These are phyloP conservation scores for Penicillium sp. DNA, from an alignment of 2,329 filamentous ascomycete genomes.

Conservation along the genomic window DNA sequence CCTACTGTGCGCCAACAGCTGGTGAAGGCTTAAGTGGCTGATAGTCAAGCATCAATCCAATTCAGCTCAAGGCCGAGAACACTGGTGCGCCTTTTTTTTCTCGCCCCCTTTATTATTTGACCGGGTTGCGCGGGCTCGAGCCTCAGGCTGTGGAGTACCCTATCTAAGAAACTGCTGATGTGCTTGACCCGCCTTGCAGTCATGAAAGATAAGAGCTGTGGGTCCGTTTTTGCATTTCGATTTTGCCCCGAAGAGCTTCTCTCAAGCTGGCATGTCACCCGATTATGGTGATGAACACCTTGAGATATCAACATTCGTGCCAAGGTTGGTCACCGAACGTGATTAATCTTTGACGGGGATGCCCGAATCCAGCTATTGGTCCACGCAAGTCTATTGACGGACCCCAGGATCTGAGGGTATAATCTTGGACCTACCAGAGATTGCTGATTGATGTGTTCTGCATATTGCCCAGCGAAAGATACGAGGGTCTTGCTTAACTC, in stretches of 20 bases:
- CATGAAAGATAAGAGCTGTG: conserved; percentile 2
- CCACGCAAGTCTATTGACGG: neutral
- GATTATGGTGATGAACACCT: neutral
- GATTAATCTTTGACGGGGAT: neutral
- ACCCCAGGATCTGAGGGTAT: neutral
- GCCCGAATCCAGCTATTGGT: neutral
- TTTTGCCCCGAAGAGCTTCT: neutral
- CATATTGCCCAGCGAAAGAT: neutral
- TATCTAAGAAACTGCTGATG: neutral
- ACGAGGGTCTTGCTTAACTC: neutral
- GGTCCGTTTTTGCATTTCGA: neutral
- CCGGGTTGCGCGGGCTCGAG: neutral
- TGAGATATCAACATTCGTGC: neutral
- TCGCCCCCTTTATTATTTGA: neutral
- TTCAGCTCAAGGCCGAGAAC: conserved; percentile 1
- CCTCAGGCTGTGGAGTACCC: neutral
- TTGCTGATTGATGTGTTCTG: neutral
- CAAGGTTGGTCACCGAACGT: neutral
- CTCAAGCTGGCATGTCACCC: neutral
- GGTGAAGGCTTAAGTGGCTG: conserved; percentile 10
- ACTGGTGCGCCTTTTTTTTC: neutral
- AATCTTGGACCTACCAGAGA: neutral
- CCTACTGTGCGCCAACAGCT: conserved; percentile 13
- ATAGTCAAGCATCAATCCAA: conserved; percentile 8
- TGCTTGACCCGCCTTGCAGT: neutral